Evolutionary conservation across 2,329 filamentous ascomycete genomes (phyloP).

Genomic region (Pochonia chlamydosporia): DNA sequence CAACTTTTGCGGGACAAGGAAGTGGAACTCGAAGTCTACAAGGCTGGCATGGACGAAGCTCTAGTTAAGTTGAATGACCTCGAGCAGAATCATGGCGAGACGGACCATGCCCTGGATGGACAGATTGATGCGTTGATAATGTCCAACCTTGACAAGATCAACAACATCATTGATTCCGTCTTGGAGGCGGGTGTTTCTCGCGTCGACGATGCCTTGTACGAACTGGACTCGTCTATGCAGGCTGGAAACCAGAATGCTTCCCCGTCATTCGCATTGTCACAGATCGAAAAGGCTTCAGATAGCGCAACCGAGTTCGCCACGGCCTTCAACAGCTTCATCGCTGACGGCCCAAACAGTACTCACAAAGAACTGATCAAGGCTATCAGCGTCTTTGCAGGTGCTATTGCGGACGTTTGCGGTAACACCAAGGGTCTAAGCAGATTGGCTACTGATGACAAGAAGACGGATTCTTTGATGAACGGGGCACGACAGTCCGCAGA

Average conservation of each 20-base stretch:
- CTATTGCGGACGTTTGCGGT: slow-evolving; percentile 87
- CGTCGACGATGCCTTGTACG: slow-evolving; percentile 94
- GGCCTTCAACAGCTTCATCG: slow-evolving; percentile 97
- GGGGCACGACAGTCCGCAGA: slow-evolving; percentile 79
- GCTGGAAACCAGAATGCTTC: slow-evolving; percentile 98
- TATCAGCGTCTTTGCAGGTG: slow-evolving; percentile 82
- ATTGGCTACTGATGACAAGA: slow-evolving; percentile 93
- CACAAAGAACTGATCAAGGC: slow-evolving; percentile 91
- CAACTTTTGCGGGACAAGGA: slow-evolving; percentile 86
- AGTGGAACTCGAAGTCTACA: slow-evolving; percentile 96
- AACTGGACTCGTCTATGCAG: slow-evolving; percentile 96
- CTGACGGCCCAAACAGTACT: slow-evolving; percentile 85
- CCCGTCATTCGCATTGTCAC: slow-evolving; percentile 87
- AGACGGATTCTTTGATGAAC: slow-evolving; percentile 77
- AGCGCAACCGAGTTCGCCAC: slow-evolving; percentile 97
- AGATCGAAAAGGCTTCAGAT: slow-evolving; percentile 93
- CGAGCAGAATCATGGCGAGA: slow-evolving; percentile 66
- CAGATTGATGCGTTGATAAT: slow-evolving; percentile 88
- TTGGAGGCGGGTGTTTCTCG: slow-evolving; percentile 87
- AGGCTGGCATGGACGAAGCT: slow-evolving; percentile 95
- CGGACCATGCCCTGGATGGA: slow-evolving; percentile 76
- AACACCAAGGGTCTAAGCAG: slow-evolving; percentile 94
- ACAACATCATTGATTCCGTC: slow-evolving; percentile 95
- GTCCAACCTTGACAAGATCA: slow-evolving; percentile 85
- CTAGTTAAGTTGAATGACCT: slow-evolving; percentile 88